A percentile compares a stretch with the other conserved stretches of the same genome.
These are phyloP conservation scores for Rubia peregrina DNA, from an alignment of 305 asterid species.

Conservation along the genomic window DNA sequence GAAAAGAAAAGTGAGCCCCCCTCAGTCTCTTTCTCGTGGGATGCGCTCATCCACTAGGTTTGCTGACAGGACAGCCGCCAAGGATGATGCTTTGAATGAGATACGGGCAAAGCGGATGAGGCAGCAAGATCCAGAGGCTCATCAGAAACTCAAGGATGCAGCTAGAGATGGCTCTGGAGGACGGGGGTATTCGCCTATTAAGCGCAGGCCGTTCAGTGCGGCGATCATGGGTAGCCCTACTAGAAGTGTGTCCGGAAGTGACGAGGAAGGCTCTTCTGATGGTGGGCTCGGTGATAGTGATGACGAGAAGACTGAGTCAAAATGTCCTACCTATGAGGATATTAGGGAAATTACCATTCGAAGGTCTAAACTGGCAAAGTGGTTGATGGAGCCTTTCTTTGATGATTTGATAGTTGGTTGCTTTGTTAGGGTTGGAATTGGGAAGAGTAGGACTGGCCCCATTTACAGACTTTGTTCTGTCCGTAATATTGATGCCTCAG, in stretches of 20 bases:
- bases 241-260: conserved; percentile 74
- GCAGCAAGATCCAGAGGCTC: conserved; percentile 40
- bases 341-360: conserved; percentile 78
- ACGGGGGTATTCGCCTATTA: conserved; percentile 68
- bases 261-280: conserved; percentile 68
- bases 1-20: conserved; percentile 63
- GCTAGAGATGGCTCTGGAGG: conserved; percentile 59
- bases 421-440: conserved; percentile 93
- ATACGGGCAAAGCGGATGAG: conserved; percentile 59
- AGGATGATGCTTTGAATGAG: conserved; percentile 71
- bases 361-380: conserved; percentile 81
- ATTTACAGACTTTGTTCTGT: conserved; percentile 85
- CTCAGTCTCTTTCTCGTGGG: conserved; percentile 57
- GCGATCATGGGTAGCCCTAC: conserved; percentile 64
- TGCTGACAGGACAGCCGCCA: conserved; percentile 66
- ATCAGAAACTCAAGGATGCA: conserved; percentile 46
- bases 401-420: conserved; percentile 94
- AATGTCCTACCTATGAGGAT: conserved; percentile 70
- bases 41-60: conserved; percentile 58
- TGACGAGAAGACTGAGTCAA: conserved; percentile 71
- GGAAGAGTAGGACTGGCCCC: conserved; percentile 75
- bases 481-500: conserved; percentile 71
- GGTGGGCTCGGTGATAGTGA: conserved; percentile 90
- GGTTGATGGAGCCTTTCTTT: conserved; percentile 98
- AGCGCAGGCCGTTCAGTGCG: conserved; percentile 62